phyloP scores from a whole-genome alignment of 345 rosid species.

The Mercurialis annua region DNA sequence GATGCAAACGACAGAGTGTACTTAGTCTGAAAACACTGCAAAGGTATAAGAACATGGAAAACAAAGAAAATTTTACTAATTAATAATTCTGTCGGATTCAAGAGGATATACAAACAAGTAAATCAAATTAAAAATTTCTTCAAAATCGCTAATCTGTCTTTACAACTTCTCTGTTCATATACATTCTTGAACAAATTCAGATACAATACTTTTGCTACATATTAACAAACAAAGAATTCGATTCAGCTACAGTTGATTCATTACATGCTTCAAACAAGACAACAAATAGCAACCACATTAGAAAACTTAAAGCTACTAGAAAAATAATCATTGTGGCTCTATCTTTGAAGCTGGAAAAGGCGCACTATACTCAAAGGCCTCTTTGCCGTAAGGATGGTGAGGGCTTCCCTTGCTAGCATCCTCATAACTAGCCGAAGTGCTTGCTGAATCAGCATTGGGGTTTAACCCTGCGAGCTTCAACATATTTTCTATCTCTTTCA shows the following conservation, averaged over 20 bases:
- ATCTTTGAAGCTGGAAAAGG: slow-evolving; percentile 15
- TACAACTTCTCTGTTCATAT: not conserved
- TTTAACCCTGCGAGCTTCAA: slow-evolving; percentile 29
- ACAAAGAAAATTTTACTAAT: not conserved
- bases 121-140: not conserved
- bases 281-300: not conserved
- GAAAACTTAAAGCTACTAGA: not conserved
- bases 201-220: not conserved
- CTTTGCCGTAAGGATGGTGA: slow-evolving; percentile 17
- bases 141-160: not conserved
- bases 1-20: not conserved
- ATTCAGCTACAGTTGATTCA: not conserved
- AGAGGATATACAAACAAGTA: not conserved
- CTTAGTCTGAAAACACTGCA: not conserved
- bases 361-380: slow-evolving; percentile 23
- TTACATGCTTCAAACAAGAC: not conserved
- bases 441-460: slow-evolving; percentile 28
- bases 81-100: not conserved
- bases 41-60: not conserved
- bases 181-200: not conserved
- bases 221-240: not conserved
- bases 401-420: slow-evolving; percentile 23
- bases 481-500: slow-evolving; percentile 32
- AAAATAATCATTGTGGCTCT: slow-evolving; percentile 10
- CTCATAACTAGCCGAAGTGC: slow-evolving; percentile 17